These are phyloP conservation scores for Yarrowia phangngaensis DNA, from an alignment of 805 yeast species.

Conservation along the genomic window DNA sequence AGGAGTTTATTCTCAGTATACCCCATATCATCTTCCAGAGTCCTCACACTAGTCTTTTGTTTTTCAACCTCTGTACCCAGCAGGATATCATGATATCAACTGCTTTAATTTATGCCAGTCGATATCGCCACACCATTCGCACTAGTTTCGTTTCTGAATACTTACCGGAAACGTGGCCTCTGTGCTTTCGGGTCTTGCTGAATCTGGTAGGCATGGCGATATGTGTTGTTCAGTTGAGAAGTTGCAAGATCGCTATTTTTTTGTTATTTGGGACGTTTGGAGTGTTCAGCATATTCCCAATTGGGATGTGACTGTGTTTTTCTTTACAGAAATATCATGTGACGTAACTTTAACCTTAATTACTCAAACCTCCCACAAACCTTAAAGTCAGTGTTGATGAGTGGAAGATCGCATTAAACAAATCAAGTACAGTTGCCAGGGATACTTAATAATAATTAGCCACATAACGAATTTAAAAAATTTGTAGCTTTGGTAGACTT, in stretches of 20 bases:
- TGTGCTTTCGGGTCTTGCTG: slow-evolving; percentile 99
- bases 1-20: too few relatives aligned
- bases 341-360: slow-evolving; percentile 3
- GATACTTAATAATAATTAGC: too few relatives aligned
- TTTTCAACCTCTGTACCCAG: slow-evolving; percentile 7
- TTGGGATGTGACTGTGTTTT: slow-evolving; percentile 23
- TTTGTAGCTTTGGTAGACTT: too few relatives aligned
- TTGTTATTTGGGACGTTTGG: slow-evolving; percentile 17
- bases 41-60: background rate
- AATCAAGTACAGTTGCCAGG: too few relatives aligned
- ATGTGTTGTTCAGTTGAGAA: slow-evolving; percentile 26
- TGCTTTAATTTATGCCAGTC: slow-evolving; percentile 23
- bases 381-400: too few relatives aligned
- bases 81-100: slow-evolving; percentile 23
- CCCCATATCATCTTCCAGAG: background rate
- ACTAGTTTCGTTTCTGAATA: slow-evolving; percentile 33
- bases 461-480: too few relatives aligned
- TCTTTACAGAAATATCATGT: slow-evolving; percentile 3
- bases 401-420: too few relatives aligned
- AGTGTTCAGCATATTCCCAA: slow-evolving; percentile 24
- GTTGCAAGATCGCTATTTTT: slow-evolving; percentile 1
- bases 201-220: slow-evolving; percentile 91
- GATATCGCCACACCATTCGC: slow-evolving; percentile 28
- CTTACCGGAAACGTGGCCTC: slow-evolving; percentile 99
- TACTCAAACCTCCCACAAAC: background rate